Evolutionary conservation across 2,329 filamentous ascomycete genomes (phyloP), one percentile per base, ranked within the genome.

Genomic region (Diaporthe vexans): DNA sequence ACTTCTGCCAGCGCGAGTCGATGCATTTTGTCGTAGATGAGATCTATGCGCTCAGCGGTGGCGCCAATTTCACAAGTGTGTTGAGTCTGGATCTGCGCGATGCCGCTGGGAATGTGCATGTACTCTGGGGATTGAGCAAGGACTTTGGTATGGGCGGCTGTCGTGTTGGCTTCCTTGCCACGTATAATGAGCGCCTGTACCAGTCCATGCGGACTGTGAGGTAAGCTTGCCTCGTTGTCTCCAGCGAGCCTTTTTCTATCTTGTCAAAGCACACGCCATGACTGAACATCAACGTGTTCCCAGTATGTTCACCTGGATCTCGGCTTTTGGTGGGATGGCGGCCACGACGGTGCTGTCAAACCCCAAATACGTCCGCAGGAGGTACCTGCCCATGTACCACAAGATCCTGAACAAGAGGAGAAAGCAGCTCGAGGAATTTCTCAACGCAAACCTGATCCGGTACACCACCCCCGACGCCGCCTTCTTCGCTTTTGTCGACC

Each of bases 261-360:
- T 13, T 37, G 13, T 40, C 29, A 52, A 26, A 40, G 46, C 46
- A 33, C 33, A 52, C 15, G 63, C 63, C 63, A 26, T 37, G 46
- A 19, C 48, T 67, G 21, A 67, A 67, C 29, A 67, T 67, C 33
- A 24, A 33, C 21, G 21, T 37, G 29, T 26, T 52, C 15, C 3
- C 63, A 75, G 73, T 17, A 75, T 75, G 73, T 75, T 75, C 46
- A 75, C 71, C 40, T 75, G 73, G 73, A 33, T 75, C 3, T 73
- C 73, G 56, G 70, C 73, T 5, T 75, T 70, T 21, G 63, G 71
- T 21, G 73, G 73, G 2, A 70, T 70, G 26, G 15, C 56, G 8
- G 51, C 73, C 17, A 40, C 71, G 33, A 75, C 43, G 11, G 21
- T 75, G 2, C 35, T 75, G 3, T 73, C 73, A 24, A 52, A 75